Evolutionary conservation across 1,139 yeast genomes (phyloP), one percentile per base, ranked within the genome.

Genomic region (Saccharomycopsis hybrid): DNA sequence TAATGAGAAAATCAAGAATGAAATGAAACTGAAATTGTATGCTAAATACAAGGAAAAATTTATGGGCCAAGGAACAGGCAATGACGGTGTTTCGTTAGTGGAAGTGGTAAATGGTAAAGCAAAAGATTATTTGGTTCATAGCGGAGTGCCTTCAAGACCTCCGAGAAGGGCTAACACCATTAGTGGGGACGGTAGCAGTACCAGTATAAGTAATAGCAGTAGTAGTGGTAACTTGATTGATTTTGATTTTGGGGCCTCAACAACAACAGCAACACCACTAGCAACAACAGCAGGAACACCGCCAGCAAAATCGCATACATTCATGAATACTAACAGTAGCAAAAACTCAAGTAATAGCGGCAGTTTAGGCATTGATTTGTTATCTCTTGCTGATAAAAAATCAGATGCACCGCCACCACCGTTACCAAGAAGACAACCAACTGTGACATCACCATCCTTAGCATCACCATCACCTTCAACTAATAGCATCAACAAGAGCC

Each of bases 1-100:
- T 35, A 82, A 88, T 63, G 80, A 81, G 48, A 66, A 63, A 2
- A 65, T 70, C 42, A 82, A 79, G 60, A 68, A 71, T 48, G 68
- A 69, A 33, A 65, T 83, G 49, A 68, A 78, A 27, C 71, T 72
- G 49, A 72, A 76, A 46, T 64, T 84, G 47, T 78, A 80, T 57
- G 72, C 74, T 41, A 71, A 68, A 41, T 82, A 75, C 61, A 78
- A 70, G 51, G 39, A 9, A 7, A 30, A 33, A 31, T 25, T 43
- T 32, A 27, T 43, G 7, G n/a, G 31, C 13, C 11, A 42, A 39
- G 41, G 29, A 18, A 30, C 32, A 54, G 7, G 46, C 55, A 13
- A 56, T 57, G 2, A 50, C 27, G 5, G 24, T 5, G 39, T 36
- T 5, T 42, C 51, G 4, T 27, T 43, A 8, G 25, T 42, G n/a